phyloP scores from a whole-genome alignment of 495 filamentous ascomycete genomes.

The Penicillium canescens region DNA sequence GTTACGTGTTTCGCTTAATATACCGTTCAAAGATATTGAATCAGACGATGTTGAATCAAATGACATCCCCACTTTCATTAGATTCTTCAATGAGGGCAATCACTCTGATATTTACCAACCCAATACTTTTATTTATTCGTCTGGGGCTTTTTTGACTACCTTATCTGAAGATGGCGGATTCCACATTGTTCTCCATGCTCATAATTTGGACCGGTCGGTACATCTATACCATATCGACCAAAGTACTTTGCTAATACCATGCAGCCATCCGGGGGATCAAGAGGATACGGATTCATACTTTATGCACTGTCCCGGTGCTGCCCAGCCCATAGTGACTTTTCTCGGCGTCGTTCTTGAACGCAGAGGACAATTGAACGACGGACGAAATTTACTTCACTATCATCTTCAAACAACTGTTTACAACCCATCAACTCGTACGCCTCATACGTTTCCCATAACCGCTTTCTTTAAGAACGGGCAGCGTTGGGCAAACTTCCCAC shows the following conservation, averaged over 20 bases:
- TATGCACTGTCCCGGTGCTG: conserved; percentile 16
- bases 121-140: conserved; percentile 7
- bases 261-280: conserved; percentile 12
- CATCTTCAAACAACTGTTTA: conserved; percentile 14
- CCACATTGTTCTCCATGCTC: conserved; percentile 12
- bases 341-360: conserved; percentile 10
- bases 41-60: conserved; percentile 3
- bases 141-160: conserved; percentile 6
- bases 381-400: conserved; percentile 13
- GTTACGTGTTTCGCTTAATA: conserved; percentile 2
- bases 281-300: conserved; percentile 13
- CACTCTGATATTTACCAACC: neutral
- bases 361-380: conserved; percentile 11
- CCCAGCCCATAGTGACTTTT: conserved; percentile 9
- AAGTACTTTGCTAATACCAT: neutral
- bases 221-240: too few relatives aligned
- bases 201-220: conserved; percentile 10
- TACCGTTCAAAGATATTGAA: conserved; percentile 5
- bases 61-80: conserved; percentile 6
- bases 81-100: conserved; percentile 9
- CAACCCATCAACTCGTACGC: conserved; percentile 7
- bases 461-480: conserved; percentile 16
- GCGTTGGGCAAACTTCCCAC: conserved; percentile 12
- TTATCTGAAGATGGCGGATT: conserved; percentile 1
- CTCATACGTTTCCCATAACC: conserved; percentile 15